phyloP scores from a whole-genome alignment of 768 basidiomycete genomes.

The Rhizopogon vulgaris region DNA sequence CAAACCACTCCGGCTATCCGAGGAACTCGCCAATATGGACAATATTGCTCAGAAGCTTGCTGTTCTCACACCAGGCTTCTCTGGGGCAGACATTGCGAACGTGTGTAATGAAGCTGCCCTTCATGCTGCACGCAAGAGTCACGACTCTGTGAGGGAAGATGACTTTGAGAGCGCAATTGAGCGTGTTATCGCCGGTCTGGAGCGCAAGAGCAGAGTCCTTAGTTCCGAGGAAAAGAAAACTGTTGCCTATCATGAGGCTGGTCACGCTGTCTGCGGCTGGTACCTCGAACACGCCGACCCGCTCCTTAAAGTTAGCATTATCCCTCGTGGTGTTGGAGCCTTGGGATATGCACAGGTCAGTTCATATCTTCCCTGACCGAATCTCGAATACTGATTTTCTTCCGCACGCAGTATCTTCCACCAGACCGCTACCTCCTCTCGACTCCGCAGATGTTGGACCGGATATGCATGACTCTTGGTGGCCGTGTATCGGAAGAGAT shows the following conservation, averaged over 20 bases:
- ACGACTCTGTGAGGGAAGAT: conserved; percentile 69
- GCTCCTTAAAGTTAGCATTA: conserved; percentile 95
- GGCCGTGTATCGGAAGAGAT: conserved; percentile 98
- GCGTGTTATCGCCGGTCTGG: conserved; percentile 93
- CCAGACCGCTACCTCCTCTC: conserved; percentile 94
- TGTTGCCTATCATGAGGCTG: conserved; percentile 98
- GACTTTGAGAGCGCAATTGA: conserved; percentile 99
- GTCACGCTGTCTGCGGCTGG: conserved; percentile 98
- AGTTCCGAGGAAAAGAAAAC: conserved; percentile 97
- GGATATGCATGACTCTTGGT: conserved; percentile 98
- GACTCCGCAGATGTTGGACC: conserved; percentile 88
- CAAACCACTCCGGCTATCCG: conserved; percentile 67
- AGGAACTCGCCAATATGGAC: conserved; percentile 41
- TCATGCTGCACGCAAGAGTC: conserved; percentile 82
- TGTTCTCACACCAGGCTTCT: conserved; percentile 95
- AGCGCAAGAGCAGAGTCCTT: conserved; percentile 90
- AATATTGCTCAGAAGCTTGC: conserved; percentile 87
- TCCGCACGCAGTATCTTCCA: conserved; percentile 67
- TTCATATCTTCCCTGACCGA: conserved; percentile 2
- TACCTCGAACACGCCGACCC: conserved; percentile 97
- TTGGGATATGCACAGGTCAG: conserved; percentile 91
- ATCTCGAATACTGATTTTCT: conserved; percentile 5
- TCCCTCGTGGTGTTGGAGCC: conserved; percentile 92
- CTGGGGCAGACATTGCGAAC: conserved; percentile 98
- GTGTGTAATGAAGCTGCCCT: conserved; percentile 98